These are phyloP conservation scores for Albatrellus ellisii DNA, from an alignment of 768 basidiomycete species.

Conservation along the genomic window DNA sequence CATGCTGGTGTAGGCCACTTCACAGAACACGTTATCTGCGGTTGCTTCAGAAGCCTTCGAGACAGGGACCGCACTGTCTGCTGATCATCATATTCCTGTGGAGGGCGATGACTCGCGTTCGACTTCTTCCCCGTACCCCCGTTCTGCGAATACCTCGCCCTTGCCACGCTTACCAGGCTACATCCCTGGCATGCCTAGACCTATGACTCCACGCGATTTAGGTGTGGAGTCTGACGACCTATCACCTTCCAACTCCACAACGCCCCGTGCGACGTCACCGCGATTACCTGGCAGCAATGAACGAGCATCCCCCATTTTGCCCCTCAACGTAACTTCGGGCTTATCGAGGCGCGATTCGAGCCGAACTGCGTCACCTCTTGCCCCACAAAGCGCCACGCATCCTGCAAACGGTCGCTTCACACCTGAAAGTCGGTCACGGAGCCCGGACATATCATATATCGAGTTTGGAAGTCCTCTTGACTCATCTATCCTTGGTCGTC, in stretches of 20 bases:
- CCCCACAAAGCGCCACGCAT: conserved; percentile 38
- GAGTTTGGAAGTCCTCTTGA: conserved; percentile 17
- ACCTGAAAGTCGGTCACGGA: conserved; percentile 32
- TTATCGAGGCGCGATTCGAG: conserved; percentile 42
- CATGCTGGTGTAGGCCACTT: neutral
- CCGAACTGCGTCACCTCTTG: conserved; percentile 34
- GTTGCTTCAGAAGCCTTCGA: conserved; percentile 26
- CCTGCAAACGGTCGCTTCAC: conserved; percentile 53
- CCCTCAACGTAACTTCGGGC: conserved; percentile 24
- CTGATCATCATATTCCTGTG: conserved; percentile 36
- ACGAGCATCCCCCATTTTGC: conserved; percentile 21
- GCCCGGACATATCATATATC: conserved; percentile 13
- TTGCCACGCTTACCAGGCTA: conserved; percentile 61
- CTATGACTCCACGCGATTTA: conserved; percentile 76
- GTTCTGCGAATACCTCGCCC: conserved; percentile 38
- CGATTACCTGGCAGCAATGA: conserved; percentile 25
- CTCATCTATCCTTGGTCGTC: conserved; percentile 40
- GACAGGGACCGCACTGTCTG: conserved; percentile 58
- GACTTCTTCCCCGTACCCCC: conserved; percentile 43
- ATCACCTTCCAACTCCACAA: conserved; percentile 53
- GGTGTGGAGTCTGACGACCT: conserved; percentile 57
- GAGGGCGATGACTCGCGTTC: conserved; percentile 39
- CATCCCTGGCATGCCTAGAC: conserved; percentile 82
- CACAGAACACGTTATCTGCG: conserved; percentile 1
- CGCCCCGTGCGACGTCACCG: conserved; percentile 69